A percentile compares a stretch with the other conserved stretches of the same genome.
Conservation (phyloP, 768 basidiomycete genomes). For the Hygrophorus pudorinus region DNA sequence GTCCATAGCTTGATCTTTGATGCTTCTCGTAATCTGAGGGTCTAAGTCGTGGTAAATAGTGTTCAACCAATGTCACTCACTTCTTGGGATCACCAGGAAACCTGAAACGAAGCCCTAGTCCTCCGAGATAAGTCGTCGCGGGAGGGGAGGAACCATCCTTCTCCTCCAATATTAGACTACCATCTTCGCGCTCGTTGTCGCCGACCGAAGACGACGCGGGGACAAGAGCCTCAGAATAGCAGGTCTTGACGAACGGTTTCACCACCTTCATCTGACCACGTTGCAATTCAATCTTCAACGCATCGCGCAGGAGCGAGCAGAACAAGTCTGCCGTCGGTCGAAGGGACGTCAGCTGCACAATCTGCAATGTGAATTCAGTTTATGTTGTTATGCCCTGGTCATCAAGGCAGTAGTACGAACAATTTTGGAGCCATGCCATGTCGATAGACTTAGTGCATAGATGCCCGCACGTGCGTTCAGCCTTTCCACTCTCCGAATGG, state of each 20-base stretch:
- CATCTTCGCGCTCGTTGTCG: constrained; percentile 62
- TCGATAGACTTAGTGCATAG: constrained; percentile 89
- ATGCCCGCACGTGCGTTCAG: constrained; percentile 90
- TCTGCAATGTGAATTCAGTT: constrained; percentile 27
- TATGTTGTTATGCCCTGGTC: not conserved
- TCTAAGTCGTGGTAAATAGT: not conserved
- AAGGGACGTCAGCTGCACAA: constrained; percentile 89
- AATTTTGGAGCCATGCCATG: constrained; percentile 92
- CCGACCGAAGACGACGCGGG: constrained; percentile 43
- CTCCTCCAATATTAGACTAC: constrained; percentile 46
- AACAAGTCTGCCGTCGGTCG: constrained; percentile 91
- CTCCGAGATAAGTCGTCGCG: constrained; percentile 60
- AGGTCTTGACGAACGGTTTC: constrained; percentile 83
- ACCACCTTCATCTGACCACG: constrained; percentile 89
- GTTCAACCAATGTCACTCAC: constrained; percentile 29
- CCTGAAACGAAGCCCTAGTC: constrained; percentile 74
- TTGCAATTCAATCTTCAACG: constrained; percentile 82
- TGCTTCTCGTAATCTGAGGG: constrained; percentile 66
- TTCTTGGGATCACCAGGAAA: constrained; percentile 92
- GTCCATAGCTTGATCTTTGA: constrained; percentile 97
- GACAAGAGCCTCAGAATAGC: constrained; percentile 89
- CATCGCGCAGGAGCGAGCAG: constrained; percentile 80
- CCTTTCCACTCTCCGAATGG: constrained; percentile 87
- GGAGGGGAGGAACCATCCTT: constrained; percentile 35
- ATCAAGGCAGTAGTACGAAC: constrained; percentile 34